A percentile compares a stretch with the other conserved stretches of the same genome.
These are phyloP conservation scores for Russula emetica DNA, from an alignment of 768 basidiomycete genomes.

Conservation along the genomic window DNA sequence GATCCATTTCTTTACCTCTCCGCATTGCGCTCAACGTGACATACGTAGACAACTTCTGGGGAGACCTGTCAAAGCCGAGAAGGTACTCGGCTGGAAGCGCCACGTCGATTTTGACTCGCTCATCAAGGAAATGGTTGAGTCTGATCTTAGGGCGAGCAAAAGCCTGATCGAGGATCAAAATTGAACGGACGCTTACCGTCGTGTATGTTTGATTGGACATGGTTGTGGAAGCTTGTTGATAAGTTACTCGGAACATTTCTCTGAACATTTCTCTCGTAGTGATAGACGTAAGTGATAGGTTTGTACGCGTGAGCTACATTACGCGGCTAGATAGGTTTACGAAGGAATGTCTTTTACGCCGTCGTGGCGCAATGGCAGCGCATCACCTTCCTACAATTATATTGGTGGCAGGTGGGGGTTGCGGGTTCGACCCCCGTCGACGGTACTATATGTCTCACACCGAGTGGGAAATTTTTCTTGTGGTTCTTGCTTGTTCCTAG, in stretches of 20 bases:
- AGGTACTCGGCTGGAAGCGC: slow-evolving; percentile 85
- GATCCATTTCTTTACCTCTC: not conserved
- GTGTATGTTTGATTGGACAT: not conserved
- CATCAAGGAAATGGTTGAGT: slow-evolving; percentile 87
- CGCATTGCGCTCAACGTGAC: slow-evolving; percentile 3
- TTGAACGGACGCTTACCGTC: slow-evolving; percentile 34
- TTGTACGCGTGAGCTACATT: not conserved
- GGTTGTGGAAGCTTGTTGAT: not conserved
- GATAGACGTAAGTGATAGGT: not conserved
- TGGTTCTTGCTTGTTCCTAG: too few relatives aligned
- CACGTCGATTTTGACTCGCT: slow-evolving; percentile 77
- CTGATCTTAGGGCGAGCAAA: slow-evolving; percentile 68
- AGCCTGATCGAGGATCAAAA: slow-evolving; percentile 84
- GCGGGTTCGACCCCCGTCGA: slow-evolving; percentile 37
- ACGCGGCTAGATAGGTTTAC: not conserved
- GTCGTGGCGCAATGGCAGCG: slow-evolving; percentile 38
- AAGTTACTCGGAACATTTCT: not conserved
- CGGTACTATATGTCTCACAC: slow-evolving; percentile 24
- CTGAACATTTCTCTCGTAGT: not conserved
- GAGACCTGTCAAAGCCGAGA: slow-evolving; percentile 87
- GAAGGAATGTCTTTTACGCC: slow-evolving; percentile 22
- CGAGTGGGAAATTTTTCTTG: not conserved
- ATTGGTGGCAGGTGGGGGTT: slow-evolving; percentile 33
- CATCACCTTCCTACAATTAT: slow-evolving; percentile 35
- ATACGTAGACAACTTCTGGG: slow-evolving; percentile 69